Percentiles rank a stretch among this genome's conserved stretches.
These are phyloP conservation scores for Debaryomyces fabryi DNA, from an alignment of 1,139 yeast genomes.

Conservation along the genomic window DNA sequence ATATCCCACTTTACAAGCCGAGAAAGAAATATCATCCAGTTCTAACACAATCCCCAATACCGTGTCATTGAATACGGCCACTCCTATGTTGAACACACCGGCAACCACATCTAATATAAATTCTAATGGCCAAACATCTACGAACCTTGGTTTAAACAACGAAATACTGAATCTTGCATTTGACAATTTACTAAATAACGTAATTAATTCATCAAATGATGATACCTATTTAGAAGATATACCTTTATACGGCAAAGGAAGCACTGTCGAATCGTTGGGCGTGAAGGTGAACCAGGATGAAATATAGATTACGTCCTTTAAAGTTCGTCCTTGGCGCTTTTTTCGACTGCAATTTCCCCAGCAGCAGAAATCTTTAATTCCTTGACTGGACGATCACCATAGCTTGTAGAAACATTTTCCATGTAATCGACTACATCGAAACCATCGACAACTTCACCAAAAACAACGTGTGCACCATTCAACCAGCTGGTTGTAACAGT, in stretches of 20 bases:
- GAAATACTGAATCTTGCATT: conserved; percentile 35
- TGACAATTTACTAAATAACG: conserved; percentile 34
- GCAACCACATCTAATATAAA: conserved; percentile 12
- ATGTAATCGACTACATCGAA: conserved; percentile 59
- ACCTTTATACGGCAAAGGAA: conserved; percentile 43
- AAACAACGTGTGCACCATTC: conserved; percentile 76
- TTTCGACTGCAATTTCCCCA: conserved; percentile 45
- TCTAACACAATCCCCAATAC: conserved; percentile 15
- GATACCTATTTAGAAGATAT: conserved; percentile 40
- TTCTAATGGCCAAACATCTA: conserved; percentile 11
- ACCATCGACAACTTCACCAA: conserved; percentile 76
- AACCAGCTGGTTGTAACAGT: conserved; percentile 66
- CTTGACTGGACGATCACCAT: conserved; percentile 54
- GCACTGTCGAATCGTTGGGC: conserved; percentile 42
- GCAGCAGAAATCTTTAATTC: conserved; percentile 51
- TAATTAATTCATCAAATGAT: conserved; percentile 23
- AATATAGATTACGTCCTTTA: conserved; percentile 13
- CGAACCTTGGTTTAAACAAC: conserved; percentile 16
- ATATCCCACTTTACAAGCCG: conserved; percentile 15
- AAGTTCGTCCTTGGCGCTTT: conserved; percentile 31
- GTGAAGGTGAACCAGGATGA: conserved; percentile 28
- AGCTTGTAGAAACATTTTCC: conserved; percentile 54
- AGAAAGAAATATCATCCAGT: conserved; percentile 8
- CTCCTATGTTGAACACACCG: conserved; percentile 27
- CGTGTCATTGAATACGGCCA: conserved; percentile 13